Conservation (phyloP, 805 yeast genomes). For the Candida sphagnicola region DNA sequence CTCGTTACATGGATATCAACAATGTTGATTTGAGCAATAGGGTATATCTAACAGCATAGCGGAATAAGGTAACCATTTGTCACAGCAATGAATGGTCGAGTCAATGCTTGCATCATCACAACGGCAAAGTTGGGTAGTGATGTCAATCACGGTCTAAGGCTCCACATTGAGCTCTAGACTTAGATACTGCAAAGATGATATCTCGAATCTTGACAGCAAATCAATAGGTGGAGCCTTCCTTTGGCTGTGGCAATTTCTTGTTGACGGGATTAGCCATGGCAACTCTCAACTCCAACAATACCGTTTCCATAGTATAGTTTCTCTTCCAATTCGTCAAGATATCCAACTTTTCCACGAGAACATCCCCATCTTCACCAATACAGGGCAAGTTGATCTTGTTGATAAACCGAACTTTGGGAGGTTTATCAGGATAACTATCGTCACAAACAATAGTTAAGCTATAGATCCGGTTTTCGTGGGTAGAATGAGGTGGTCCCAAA, state of each 20-base stretch:
- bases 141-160: too few species aligned
- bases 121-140: too few species aligned
- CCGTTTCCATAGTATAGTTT: constrained; percentile 89
- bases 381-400: constrained; percentile 89
- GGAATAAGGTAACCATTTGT: too few species aligned
- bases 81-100: too few species aligned
- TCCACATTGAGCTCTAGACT: too few species aligned
- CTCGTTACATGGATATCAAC: too few species aligned
- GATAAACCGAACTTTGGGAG: constrained; percentile 78
- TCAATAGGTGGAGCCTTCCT: constrained; percentile 74
- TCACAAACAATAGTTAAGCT: constrained; percentile 80
- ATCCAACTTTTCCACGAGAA: constrained; percentile 45
- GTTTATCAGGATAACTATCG: constrained; percentile 77
- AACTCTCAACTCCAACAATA: constrained; percentile 81
- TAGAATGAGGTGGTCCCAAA: constrained; percentile 89
- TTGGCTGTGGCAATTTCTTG: constrained; percentile 84
- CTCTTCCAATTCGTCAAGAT: constrained; percentile 83
- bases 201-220: too few species aligned
- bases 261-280: constrained; percentile 78
- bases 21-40: too few species aligned
- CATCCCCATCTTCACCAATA: constrained; percentile 66
- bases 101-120: too few species aligned
- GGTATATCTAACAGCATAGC: too few species aligned
- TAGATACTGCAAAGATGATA: too few species aligned
- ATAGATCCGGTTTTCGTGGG: constrained; percentile 92